phyloP scores from a whole-genome alignment of 441 rosid species.

The Francoa sonchifolia region DNA sequence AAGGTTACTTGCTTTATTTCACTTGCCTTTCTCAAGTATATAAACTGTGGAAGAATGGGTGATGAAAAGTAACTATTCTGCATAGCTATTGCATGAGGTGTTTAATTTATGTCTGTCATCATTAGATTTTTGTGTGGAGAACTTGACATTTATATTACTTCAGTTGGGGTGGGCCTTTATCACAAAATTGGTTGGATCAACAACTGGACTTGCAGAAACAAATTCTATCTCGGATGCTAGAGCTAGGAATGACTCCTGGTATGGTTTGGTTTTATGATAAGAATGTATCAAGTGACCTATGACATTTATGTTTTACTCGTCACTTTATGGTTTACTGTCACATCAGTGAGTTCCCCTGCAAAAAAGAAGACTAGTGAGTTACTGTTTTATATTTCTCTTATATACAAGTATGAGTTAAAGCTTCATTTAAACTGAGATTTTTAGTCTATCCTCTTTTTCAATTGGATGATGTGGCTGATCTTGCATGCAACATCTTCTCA shows the following conservation, averaged over 20 bases:
- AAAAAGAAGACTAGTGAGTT: background rate
- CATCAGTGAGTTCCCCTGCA: background rate
- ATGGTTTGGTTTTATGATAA: slow-evolving; percentile 8
- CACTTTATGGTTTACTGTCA: background rate
- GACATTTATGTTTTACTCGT: background rate
- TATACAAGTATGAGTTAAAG: background rate
- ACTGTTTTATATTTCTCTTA: background rate
- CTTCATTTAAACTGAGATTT: background rate
- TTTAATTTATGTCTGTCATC: too few relatives aligned
- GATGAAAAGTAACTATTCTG: background rate
- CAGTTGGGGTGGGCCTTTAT: slow-evolving; percentile 97
- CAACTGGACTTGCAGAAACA: slow-evolving; percentile 73
- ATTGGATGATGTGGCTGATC: slow-evolving; percentile 4
- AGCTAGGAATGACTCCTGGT: slow-evolving; percentile 99
- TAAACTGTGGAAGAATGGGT: slow-evolving; percentile 1
- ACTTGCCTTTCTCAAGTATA: slow-evolving; percentile 1
- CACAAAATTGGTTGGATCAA: slow-evolving; percentile 73
- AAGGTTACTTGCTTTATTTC: slow-evolving; percentile 4
- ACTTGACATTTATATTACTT: slow-evolving; percentile 7
- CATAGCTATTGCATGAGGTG: background rate
- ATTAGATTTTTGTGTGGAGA: slow-evolving; percentile 5
- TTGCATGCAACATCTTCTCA: slow-evolving; percentile 18
- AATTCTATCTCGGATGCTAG: slow-evolving; percentile 74
- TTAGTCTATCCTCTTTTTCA: background rate
- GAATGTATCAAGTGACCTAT: background rate